These are phyloP conservation scores for Picea sitchensis DNA, from an alignment of 75 land plant species.

Conservation along the genomic window DNA sequence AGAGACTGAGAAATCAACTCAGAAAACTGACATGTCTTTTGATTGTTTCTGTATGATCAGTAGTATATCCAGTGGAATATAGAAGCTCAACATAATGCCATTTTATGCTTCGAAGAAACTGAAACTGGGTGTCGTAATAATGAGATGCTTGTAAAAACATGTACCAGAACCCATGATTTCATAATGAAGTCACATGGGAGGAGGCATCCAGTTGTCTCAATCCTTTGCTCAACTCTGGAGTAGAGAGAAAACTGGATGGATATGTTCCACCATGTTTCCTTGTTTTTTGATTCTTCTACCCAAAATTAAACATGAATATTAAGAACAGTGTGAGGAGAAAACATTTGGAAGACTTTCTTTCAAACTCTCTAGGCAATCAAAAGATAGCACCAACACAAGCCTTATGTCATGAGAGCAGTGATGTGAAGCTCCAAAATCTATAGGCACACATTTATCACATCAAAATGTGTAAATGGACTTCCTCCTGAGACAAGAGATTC, in stretches of 20 bases:
- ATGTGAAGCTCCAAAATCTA: neutral
- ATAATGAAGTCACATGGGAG: neutral
- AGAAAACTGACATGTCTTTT: neutral
- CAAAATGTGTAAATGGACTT: constrained; percentile 1
- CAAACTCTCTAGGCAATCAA: constrained; percentile 1
- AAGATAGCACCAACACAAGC: neutral
- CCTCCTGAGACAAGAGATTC: neutral
- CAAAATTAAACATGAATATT: neutral
- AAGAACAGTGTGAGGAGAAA: neutral
- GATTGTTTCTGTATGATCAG: neutral
- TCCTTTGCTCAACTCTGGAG: neutral
- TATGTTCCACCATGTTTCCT: neutral
- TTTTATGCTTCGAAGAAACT: constrained; percentile 2
- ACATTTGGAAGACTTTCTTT: neutral
- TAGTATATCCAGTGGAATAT: neutral
- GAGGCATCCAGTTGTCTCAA: neutral
- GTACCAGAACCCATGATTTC: neutral
- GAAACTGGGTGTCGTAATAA: neutral
- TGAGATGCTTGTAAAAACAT: neutral
- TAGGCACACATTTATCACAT: neutral
- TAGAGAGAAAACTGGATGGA: neutral
- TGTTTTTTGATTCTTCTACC: neutral
- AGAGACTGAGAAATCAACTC: neutral
- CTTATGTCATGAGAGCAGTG: neutral
- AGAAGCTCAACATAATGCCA: neutral